phyloP scores from a whole-genome alignment of 192 early-diverging fungal genomes.

The Phlyctochytrium bullatum region DNA sequence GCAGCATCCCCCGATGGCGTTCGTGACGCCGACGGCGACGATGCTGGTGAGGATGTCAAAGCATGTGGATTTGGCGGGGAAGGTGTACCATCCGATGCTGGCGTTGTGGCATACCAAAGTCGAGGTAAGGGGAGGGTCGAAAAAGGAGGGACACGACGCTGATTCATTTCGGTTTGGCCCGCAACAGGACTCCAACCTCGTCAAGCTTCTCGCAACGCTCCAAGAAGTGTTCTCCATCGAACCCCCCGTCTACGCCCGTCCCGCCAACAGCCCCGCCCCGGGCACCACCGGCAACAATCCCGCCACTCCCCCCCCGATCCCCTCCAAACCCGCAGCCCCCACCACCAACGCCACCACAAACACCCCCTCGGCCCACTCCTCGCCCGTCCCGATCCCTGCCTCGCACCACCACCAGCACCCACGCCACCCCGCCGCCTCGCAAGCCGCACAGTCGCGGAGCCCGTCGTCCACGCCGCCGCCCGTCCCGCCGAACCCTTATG shows the following conservation, averaged over 20 bases:
- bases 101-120: slow-evolving; percentile 63
- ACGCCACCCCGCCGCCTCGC: slow-evolving; percentile 20
- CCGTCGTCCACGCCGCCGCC: slow-evolving; percentile 5
- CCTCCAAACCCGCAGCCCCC: too few relatives aligned
- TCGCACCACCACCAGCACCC: slow-evolving; percentile 24
- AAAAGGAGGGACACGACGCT: too few relatives aligned
- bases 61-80: slow-evolving; percentile 81
- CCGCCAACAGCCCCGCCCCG: slow-evolving; percentile 18
- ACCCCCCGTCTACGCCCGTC: slow-evolving; percentile 71
- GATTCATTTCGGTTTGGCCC: too few relatives aligned
- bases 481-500: slow-evolving; percentile 3
- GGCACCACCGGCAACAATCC: neutral
- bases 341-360: too few relatives aligned
- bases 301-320: slow-evolving; percentile 8
- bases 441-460: slow-evolving; percentile 1
- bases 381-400: too few relatives aligned
- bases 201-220: slow-evolving; percentile 46
- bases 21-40: slow-evolving; percentile 81
- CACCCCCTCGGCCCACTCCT: too few relatives aligned
- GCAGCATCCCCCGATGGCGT: slow-evolving; percentile 70
- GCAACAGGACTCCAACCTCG: too few relatives aligned
- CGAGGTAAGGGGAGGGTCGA: slow-evolving; percentile 35
- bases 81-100: slow-evolving; percentile 82
- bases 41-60: slow-evolving; percentile 82
- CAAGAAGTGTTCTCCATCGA: slow-evolving; percentile 71